Evolutionary conservation across 1,284 basidiomycete genomes (phyloP), one percentile per base, ranked within the genome.

Genomic region (Rhodotorula sp.): DNA sequence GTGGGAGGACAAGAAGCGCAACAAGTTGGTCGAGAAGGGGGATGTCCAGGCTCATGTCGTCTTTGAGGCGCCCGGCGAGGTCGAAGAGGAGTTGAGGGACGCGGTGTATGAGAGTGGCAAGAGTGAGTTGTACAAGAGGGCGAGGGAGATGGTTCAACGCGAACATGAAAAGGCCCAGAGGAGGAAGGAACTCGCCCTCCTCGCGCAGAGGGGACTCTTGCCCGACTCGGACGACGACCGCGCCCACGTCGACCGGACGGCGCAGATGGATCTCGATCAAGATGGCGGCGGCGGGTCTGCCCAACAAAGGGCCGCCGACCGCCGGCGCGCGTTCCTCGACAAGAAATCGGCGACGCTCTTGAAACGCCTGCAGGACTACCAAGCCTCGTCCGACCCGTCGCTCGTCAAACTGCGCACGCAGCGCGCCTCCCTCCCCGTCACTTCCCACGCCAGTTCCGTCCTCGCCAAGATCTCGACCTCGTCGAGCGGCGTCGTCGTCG

Each of bases 31-130:
- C 59, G 79, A 79, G 58, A 80, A 81, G 73, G 78, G 83, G 60
- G 89, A 89, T 21, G 82, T 89, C 76, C 90, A 89, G 14, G 65
- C 75, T 3, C 66, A 71, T 59, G 70, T 76, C 64, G 68, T 65
- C 14, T 76, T 76, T n/a, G 54, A 70, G 1, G 67, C 70, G 14
- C 43, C 63, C 43, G 85, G 89, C 34, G 79, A 83, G 46, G 84
- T 96, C 56, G 89, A 89, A 73, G 89, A 92, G 68, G 87, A 89
- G 68, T 87, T 97, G 67, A 85, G 87, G 56, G 88, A 90, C 74
- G 83, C 94, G 48, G 89, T 90, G 73, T 83, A 84, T 58, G 88
- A 91, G 76, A 87, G 93, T 67, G 86, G 86, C 62, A 81, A 83
- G 67, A 87, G 85, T 72, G 79, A 81, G 21, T 82, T 90, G 67